Percentiles rank a stretch among this genome's conserved stretches.
Evolutionary conservation across 495 filamentous ascomycete genomes (phyloP).

Genomic region (Thermothielavioides terrestris): DNA sequence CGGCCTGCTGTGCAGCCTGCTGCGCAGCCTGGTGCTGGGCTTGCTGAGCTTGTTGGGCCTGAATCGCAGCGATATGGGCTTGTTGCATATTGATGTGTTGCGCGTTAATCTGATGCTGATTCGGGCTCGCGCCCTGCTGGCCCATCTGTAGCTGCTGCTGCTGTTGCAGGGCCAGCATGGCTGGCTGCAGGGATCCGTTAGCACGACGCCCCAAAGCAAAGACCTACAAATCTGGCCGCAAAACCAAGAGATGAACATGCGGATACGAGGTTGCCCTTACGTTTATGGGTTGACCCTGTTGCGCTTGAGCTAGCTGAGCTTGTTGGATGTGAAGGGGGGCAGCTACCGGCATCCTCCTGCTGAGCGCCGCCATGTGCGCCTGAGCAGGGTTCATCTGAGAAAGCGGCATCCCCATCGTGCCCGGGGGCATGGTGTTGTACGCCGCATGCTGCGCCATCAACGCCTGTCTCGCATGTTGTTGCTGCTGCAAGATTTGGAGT

Average conservation of each 20-base stretch:
- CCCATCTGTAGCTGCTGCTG: constrained; percentile 42
- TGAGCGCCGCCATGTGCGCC: constrained; percentile 16
- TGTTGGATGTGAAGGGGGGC: constrained; percentile 41
- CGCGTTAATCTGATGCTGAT: constrained; percentile 37
- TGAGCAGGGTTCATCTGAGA: constrained; percentile 25
- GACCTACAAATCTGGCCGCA: constrained; percentile 14
- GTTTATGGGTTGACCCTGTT: constrained; percentile 37
- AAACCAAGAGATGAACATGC: constrained; percentile 8
- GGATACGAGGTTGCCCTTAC: constrained; percentile 24
- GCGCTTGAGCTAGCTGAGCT: constrained; percentile 37
- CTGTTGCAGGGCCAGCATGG: constrained; percentile 23
- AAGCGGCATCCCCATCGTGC: constrained; percentile 57
- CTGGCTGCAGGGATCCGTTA: constrained; percentile 13
- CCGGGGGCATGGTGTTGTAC: constrained; percentile 32
- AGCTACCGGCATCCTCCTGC: constrained; percentile 29
- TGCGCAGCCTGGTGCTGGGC: constrained; percentile 43
- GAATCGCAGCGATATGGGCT: constrained; percentile 26
- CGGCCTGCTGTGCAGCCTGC: constrained; percentile 38
- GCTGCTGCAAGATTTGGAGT: constrained; percentile 34
- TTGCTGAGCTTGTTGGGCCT: constrained; percentile 30
- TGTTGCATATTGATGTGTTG: constrained; percentile 30
- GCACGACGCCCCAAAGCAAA: constrained; percentile 1
- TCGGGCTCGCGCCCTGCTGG: constrained; percentile 30
- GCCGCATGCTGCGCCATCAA: constrained; percentile 42
- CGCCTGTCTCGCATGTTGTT: constrained; percentile 37